These are phyloP conservation scores for Quercus phellos DNA, from an alignment of 331 rosid species.

Conservation along the genomic window DNA sequence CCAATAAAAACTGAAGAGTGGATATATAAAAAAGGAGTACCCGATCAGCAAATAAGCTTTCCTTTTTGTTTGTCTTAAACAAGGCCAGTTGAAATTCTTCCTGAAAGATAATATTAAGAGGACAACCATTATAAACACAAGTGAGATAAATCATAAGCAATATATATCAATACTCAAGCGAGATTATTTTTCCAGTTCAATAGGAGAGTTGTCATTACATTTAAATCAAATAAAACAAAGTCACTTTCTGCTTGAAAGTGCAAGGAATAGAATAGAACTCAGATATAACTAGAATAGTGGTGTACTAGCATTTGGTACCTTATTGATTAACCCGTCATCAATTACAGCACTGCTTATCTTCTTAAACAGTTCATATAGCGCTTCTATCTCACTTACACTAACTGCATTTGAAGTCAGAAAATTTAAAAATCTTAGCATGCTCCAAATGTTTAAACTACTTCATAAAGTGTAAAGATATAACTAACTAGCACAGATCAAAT, in stretches of 20 bases:
- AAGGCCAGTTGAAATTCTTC: slow-evolving; percentile 61
- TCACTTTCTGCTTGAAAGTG: background rate
- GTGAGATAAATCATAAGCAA: background rate
- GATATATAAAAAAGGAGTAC: slow-evolving; percentile 22
- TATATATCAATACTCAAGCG: background rate
- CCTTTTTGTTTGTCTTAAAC: slow-evolving; percentile 58
- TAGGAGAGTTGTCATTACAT: background rate
- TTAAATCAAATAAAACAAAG: background rate
- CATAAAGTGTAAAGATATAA: background rate
- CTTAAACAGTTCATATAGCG: slow-evolving; percentile 57
- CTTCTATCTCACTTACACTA: slow-evolving; percentile 67
- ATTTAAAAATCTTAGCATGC: background rate
- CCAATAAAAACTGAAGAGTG: background rate
- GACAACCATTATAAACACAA: slow-evolving; percentile 3
- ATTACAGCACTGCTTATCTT: slow-evolving; percentile 61
- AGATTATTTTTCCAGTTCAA: background rate
- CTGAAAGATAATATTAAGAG: slow-evolving; percentile 29
- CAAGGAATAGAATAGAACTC: background rate
- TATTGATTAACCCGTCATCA: slow-evolving; percentile 59
- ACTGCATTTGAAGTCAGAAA: slow-evolving; percentile 32
- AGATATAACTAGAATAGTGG: slow-evolving; percentile 5
- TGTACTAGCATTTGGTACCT: slow-evolving; percentile 25
- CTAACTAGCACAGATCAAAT: background rate
- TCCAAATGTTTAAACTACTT: background rate
- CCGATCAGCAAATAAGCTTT: slow-evolving; percentile 61